Evolutionary conservation across 805 yeast species (phyloP), one percentile per base, ranked within the genome.

Genomic region (Kluyveromyces aestuarii): DNA sequence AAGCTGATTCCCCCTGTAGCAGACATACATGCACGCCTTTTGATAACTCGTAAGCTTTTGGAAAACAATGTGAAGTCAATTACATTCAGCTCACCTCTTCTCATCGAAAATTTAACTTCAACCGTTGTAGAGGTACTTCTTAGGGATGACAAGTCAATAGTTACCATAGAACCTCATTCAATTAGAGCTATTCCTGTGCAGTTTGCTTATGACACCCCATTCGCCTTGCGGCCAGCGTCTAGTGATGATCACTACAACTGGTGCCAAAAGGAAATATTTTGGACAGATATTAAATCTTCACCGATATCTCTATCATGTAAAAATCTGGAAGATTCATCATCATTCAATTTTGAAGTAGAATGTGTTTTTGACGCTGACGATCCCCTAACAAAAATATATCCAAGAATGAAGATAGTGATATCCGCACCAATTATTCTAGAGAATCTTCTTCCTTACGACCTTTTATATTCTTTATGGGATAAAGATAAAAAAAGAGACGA

Each of bases 401-500:
- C 99, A 0, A 93, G 87, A 57, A 76, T 91, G 86, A 75, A 72
- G 8, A 68, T 93, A 21, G 75, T 81, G 4, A 68, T 93, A 7
- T 80, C 93, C 0, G 87, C 98, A 0, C 98, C 99, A 0, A 67
- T 93, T 42, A 87, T 86, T 55, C 72, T 93, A 50, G 89, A 86
- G 55, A 93, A 93, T 59, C 69, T 88, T 46, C 64, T 95, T 45
- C 98, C 99, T 0, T 85, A 76, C 60, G 96, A 87, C 56, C 66
- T 91, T 41, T 72, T 77, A 17, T 88, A 84, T 67, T 72, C 84
- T 49, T 72, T 93, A 13, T 85, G 84, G 63, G 93, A 89, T 62
- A 86, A 87, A 58, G 81, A 80, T 18, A 71, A 81, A 36, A 76
- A 76, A 47, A 76, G 75, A 50, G 90, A 83, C 49, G 81, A 89